phyloP scores from a whole-genome alignment of 2,329 filamentous ascomycete species.

The Cryphonectria nitschkei region DNA sequence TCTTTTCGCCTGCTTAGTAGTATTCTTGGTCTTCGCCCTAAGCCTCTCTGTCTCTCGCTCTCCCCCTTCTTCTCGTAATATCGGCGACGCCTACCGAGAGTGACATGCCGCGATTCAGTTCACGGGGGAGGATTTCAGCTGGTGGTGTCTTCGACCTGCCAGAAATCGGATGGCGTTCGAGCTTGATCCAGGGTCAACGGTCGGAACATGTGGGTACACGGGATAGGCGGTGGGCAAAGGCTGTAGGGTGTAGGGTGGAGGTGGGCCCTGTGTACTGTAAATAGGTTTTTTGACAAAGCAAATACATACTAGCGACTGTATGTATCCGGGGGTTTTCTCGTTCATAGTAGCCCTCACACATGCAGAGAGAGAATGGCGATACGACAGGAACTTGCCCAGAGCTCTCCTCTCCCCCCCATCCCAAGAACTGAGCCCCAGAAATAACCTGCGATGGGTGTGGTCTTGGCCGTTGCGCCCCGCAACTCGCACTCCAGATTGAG shows the following conservation, averaged over 20 bases:
- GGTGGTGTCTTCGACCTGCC: not conserved
- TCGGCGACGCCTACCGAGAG: conserved; percentile 1
- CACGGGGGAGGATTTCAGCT: not conserved
- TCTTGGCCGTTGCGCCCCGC: too few relatives aligned
- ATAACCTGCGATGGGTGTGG: not conserved
- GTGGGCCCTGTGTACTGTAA: not conserved
- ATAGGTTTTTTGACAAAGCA: not conserved
- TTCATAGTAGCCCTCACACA: not conserved
- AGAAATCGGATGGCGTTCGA: not conserved
- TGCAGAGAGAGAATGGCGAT: too few relatives aligned
- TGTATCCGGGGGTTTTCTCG: not conserved
- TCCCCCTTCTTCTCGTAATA: not conserved
- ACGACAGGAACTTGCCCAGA: too few relatives aligned
- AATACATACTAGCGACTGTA: not conserved
- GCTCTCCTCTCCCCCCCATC: too few relatives aligned
- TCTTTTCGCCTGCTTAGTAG: not conserved
- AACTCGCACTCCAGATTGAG: not conserved
- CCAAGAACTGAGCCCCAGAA: not conserved
- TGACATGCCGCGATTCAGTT: not conserved
- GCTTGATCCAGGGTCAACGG: conserved; percentile 5
- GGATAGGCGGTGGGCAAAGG: not conserved
- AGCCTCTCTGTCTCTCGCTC: not conserved
- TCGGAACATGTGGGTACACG: not conserved
- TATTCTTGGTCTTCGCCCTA: too few relatives aligned
- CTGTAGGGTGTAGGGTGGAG: not conserved